These are phyloP conservation scores for Flaveria trinervia DNA, from an alignment of 129 eudicot species.

Conservation along the genomic window DNA sequence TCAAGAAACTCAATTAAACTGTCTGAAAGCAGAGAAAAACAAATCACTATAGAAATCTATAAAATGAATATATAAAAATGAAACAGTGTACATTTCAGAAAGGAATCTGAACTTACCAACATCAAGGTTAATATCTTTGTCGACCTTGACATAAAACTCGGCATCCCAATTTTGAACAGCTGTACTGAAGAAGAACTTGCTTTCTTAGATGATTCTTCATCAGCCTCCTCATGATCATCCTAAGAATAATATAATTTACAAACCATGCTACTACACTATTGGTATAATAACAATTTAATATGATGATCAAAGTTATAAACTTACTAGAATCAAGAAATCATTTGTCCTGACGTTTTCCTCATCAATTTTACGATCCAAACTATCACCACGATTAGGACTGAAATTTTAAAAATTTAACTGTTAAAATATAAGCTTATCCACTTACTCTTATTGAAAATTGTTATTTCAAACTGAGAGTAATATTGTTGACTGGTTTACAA, in stretches of 20 bases:
- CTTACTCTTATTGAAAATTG: neutral
- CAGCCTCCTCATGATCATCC: conserved; percentile 95
- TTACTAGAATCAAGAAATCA: conserved; percentile 88
- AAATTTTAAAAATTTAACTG: conserved; percentile 15
- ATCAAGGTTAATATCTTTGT: conserved; percentile 71
- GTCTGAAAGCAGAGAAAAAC: conserved; percentile 47
- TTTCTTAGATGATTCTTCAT: conserved; percentile 86
- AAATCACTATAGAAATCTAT: neutral
- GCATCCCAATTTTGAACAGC: conserved; percentile 98
- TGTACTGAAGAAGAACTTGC: conserved; percentile 82
- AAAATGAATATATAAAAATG: neutral
- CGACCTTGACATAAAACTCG: conserved; percentile 89
- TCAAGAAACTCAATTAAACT: conserved; percentile 73
- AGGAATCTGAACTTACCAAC: conserved; percentile 49
- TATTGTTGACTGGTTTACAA: neutral
- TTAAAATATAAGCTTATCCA: conserved; percentile 10
- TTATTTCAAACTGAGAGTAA: neutral
- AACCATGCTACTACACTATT: neutral
- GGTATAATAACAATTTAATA: neutral
- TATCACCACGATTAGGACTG: conserved; percentile 97
- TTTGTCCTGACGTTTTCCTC: conserved; percentile 69
- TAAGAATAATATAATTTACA: conserved; percentile 27
- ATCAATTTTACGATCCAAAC: conserved; percentile 91
- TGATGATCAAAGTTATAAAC: conserved; percentile 28
- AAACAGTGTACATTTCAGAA: neutral